Base-by-base conservation (phyloP, 2,329 filamentous ascomycete genomes). In the Colletotrichum eremochloae region DNA sequence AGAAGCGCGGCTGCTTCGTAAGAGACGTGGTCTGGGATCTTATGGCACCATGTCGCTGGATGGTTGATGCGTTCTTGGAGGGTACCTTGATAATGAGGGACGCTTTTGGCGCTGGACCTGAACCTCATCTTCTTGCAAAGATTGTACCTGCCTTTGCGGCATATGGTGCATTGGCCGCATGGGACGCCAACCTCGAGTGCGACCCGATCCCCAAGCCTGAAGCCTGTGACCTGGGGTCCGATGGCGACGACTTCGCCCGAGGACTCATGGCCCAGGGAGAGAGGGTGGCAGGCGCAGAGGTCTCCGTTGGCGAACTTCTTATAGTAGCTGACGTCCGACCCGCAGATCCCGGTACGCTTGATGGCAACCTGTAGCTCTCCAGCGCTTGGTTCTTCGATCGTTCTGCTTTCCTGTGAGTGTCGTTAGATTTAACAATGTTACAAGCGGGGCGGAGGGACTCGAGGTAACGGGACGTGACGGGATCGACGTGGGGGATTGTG, bases 251-350 rank as follows among this genome's bases (percentile, higher is more conserved):
- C 86, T n/a, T 86, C 84, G 5, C 88, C 89, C 0, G 88, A 89
- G 66, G 88, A 89, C 79, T 91, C 88, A 76, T 91, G 88, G n/a
- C 89, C 89, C 3, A 93, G 85, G 6, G 89, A 91, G 42, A 93
- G 82, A 38, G 91, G 91, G 73, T 88, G 86, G 75, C 89, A 90
- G 58, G 89, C 90, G 76, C 90, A 91, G 63, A 93, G 86, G 80
- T 92, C 90, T 57, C 91, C 91, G 77, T 93, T 93, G 81, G 90
- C 89, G 78, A 92, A 92, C 77, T 92, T 92, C 79, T 89, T 92
- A 84, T 92, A 93, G 81, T 93, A 93, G 65, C 89, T 90, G 66
- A 92, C 88, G 80, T 93, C 91, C 9, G 90, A 92, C 68, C 91
- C 91, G 79, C 91, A 93, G 76, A 93, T 90, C 48, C 91, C 91